These are phyloP conservation scores for Fragaria nilgerrensis DNA, from an alignment of 306 rosid genomes.

Conservation along the genomic window DNA sequence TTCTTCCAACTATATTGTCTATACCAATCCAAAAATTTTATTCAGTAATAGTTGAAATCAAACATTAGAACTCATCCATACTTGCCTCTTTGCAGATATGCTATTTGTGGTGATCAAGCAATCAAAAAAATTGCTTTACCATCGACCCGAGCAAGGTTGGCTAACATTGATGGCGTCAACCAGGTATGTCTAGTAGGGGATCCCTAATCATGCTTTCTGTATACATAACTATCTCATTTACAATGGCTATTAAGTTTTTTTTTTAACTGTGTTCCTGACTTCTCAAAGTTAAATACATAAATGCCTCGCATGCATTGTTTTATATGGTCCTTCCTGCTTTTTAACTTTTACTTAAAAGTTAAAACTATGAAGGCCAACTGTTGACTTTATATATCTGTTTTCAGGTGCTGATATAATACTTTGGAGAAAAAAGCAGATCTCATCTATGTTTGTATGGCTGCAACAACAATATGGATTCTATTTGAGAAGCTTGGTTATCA, in stretches of 20 bases:
- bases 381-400: conserved; percentile 21
- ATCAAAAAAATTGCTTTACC: conserved; percentile 75
- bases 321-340: background rate
- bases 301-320: background rate
- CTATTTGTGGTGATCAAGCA: conserved; percentile 87
- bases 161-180: conserved; percentile 86
- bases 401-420: conserved; percentile 63
- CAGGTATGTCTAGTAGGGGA: conserved; percentile 51
- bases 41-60: background rate
- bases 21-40: conserved; percentile 16
- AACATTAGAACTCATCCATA: background rate
- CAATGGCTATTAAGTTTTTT: background rate
- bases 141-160: conserved; percentile 83
- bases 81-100: conserved; percentile 55
- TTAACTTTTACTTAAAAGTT: background rate
- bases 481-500: conserved; percentile 52
- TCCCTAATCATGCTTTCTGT: background rate
- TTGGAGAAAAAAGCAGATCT: conserved; percentile 47
- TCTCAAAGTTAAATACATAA: background rate
- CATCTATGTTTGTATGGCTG: conserved; percentile 37
- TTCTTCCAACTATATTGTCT: conserved; percentile 17
- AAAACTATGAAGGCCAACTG: conserved; percentile 26
- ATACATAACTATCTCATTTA: background rate
- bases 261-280: background rate
- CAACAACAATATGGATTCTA: conserved; percentile 46